Conservation (phyloP, 495 filamentous ascomycete genomes). For the Cercophora sp. region DNA sequence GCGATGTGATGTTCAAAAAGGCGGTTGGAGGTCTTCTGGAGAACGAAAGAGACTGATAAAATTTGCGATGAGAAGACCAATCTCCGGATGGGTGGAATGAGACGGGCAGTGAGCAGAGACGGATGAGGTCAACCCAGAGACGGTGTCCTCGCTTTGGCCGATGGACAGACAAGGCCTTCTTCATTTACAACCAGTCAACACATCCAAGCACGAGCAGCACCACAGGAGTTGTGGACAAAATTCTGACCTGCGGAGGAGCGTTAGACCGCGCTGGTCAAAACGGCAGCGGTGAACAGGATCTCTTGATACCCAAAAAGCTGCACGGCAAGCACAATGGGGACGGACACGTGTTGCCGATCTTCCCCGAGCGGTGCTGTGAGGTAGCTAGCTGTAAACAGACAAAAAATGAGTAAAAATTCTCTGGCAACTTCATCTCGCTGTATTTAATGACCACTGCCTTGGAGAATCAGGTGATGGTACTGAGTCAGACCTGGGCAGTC, state of each 20-base stretch:
- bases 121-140: constrained; percentile 8
- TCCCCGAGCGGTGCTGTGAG: not conserved
- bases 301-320: too few species aligned
- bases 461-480: too few species aligned
- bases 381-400: constrained; percentile 25
- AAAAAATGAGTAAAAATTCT: constrained; percentile 29
- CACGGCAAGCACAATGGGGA: not conserved
- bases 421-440: constrained; percentile 3
- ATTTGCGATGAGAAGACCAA: not conserved
- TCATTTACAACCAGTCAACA: constrained; percentile 8
- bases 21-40: not conserved
- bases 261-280: not conserved
- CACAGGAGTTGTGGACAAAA: not conserved
- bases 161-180: constrained; percentile 10
- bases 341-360: not conserved
- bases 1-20: constrained; percentile 3
- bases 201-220: too few species aligned
- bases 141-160: constrained; percentile 15
- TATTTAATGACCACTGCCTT: too few species aligned
- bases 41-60: constrained; percentile 25
- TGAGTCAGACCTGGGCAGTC: too few species aligned
- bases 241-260: not conserved
- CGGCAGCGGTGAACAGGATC: not conserved
- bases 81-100: not conserved
- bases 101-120: constrained; percentile 5